phyloP scores from a whole-genome alignment of 768 basidiomycete genomes.

The Trametes villosa region DNA sequence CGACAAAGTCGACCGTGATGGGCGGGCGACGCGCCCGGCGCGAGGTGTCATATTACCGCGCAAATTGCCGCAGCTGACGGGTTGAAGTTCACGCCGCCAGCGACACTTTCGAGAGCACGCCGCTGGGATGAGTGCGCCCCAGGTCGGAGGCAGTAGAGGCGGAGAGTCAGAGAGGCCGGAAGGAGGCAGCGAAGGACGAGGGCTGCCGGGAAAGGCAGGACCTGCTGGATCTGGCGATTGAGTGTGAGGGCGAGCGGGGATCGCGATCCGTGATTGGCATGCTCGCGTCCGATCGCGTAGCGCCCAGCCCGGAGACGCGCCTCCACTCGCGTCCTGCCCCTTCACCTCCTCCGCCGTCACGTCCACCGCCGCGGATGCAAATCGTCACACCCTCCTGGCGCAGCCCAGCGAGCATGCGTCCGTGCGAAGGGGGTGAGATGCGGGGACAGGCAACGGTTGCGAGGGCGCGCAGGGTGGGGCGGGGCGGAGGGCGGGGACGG shows the following conservation, averaged over 20 bases:
- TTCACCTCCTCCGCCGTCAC: not conserved
- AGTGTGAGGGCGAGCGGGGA: not conserved
- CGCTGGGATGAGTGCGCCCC: not conserved
- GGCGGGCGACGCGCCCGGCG: too few species aligned
- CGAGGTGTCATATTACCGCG: too few species aligned
- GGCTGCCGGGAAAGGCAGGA: conserved; percentile 13
- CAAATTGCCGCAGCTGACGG: not conserved
- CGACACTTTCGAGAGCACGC: too few species aligned
- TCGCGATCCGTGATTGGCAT: conserved; percentile 12
- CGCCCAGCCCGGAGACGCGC: not conserved
- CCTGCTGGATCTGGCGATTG: conserved; percentile 20
- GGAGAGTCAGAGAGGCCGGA: not conserved
- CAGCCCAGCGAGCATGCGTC: too few species aligned
- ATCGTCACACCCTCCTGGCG: too few species aligned
- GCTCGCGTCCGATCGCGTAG: conserved; percentile 13
- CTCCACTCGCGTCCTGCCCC: not conserved
- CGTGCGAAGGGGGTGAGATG: too few species aligned
- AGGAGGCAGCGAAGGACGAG: conserved; percentile 7
- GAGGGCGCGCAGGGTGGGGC: not conserved
- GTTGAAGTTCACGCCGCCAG: too few species aligned
- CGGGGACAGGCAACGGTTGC: too few species aligned
- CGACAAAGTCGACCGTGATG: not conserved
- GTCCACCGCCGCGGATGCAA: too few species aligned
- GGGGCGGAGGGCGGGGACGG: not conserved
- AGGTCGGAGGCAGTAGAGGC: not conserved